Percentiles rank a stretch among this genome's conserved stretches.
Conservation (phyloP, 345 rosid genomes). For the Ricinus communis region DNA sequence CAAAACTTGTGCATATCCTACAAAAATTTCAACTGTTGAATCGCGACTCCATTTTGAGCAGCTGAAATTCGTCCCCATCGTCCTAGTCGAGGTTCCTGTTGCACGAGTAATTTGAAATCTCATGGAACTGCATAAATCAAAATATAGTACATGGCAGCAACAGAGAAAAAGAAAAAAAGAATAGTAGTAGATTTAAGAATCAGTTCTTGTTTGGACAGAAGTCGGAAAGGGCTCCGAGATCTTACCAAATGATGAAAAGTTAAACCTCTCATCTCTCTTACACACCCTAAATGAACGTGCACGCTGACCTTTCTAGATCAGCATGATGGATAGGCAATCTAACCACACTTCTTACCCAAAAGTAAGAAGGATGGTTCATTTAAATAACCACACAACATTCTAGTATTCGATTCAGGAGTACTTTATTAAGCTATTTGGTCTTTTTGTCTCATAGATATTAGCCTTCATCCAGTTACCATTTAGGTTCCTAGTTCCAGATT, state of each 20-base stretch:
- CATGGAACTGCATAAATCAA: neutral
- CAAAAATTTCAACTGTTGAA: slow-evolving; percentile 61
- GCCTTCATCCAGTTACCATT: neutral
- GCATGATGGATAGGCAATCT: too few relatives aligned
- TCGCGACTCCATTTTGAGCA: slow-evolving; percentile 76
- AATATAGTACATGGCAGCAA: too few relatives aligned
- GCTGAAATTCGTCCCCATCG: slow-evolving; percentile 69
- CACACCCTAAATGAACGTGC: neutral
- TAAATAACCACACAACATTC: too few relatives aligned
- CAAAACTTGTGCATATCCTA: slow-evolving; percentile 22
- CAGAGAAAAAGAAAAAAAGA: too few relatives aligned
- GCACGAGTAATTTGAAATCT: slow-evolving; percentile 11
- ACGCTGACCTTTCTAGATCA: too few relatives aligned
- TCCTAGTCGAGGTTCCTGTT: slow-evolving; percentile 92
- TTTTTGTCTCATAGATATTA: neutral
- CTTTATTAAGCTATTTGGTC: neutral
- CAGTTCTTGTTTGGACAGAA: neutral
- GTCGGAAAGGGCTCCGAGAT: neutral
- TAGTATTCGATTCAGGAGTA: neutral
- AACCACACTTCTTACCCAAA: too few relatives aligned
- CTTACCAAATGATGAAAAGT: neutral
- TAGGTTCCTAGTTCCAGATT: neutral
- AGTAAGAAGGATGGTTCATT: too few relatives aligned
- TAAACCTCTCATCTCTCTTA: neutral
- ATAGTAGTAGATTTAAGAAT: neutral